Percentiles rank a stretch among this genome's conserved stretches.
These are phyloP conservation scores for Arabidopsis hybrid DNA, from an alignment of 441 rosid species.

Conservation along the genomic window DNA sequence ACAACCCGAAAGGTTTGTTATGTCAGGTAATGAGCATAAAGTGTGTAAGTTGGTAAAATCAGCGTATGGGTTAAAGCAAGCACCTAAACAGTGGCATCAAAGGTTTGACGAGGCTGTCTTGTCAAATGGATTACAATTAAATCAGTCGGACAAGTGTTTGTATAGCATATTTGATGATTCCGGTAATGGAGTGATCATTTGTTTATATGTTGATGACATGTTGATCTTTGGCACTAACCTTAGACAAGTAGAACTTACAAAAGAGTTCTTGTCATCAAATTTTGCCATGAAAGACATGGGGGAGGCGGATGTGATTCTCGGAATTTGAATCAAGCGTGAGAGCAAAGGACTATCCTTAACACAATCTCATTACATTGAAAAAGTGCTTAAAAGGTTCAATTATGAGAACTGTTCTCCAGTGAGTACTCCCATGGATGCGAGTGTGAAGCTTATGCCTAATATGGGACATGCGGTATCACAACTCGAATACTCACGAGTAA, in stretches of 20 bases:
- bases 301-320: constrained; percentile 1
- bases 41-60: constrained; percentile 29
- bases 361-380: constrained; percentile 30
- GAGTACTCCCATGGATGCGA: constrained; percentile 17
- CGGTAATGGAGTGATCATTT: constrained; percentile 15
- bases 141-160: constrained; percentile 24
- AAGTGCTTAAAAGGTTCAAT: constrained; percentile 4
- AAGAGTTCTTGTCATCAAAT: constrained; percentile 18
- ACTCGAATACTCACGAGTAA: constrained; percentile 19
- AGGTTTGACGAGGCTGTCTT: constrained; percentile 34
- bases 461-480: background rate
- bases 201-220: constrained; percentile 32
- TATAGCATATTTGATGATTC: constrained; percentile 22
- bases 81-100: constrained; percentile 34
- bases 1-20: constrained; percentile 3
- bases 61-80: constrained; percentile 32
- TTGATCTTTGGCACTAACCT: constrained; percentile 23
- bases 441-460: constrained; percentile 11
- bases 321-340: constrained; percentile 14
- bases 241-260: constrained; percentile 20
- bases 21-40: constrained; percentile 14
- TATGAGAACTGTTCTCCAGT: background rate
- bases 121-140: background rate
- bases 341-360: background rate
- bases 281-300: constrained; percentile 30